phyloP scores from a whole-genome alignment of 768 basidiomycete genomes.

The Rubroboletus satanas region DNA sequence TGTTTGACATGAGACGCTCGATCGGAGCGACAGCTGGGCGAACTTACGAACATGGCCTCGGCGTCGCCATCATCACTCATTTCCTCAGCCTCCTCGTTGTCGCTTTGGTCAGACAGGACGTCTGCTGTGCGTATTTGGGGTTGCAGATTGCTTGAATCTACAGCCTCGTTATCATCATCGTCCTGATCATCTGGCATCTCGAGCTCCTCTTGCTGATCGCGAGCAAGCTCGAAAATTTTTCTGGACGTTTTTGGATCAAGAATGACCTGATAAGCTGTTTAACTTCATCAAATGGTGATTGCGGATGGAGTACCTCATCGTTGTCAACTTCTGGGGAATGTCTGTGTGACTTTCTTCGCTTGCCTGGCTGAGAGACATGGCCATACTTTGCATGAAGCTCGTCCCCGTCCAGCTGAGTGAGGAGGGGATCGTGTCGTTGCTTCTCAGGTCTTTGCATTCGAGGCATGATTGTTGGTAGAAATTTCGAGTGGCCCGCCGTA shows the following conservation, averaged over 20 bases:
- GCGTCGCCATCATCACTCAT: constrained; percentile 35
- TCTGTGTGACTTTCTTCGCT: constrained; percentile 59
- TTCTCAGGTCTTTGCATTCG: constrained; percentile 54
- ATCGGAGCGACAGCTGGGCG: background rate
- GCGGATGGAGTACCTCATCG: constrained; percentile 45
- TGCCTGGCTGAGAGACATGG: constrained; percentile 69
- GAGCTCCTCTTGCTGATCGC: constrained; percentile 89
- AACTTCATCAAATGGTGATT: background rate
- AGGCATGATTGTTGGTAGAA: constrained; percentile 50
- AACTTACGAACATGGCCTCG: constrained; percentile 60
- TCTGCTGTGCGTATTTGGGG: constrained; percentile 30
- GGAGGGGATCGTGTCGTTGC: constrained; percentile 81
- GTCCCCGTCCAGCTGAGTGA: constrained; percentile 78
- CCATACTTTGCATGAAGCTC: constrained; percentile 76
- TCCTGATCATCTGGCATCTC: constrained; percentile 60
- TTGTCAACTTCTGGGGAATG: constrained; percentile 48
- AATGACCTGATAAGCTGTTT: constrained; percentile 44
- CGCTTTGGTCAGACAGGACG: constrained; percentile 59
- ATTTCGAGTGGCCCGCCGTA: background rate
- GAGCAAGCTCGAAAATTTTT: constrained; percentile 88
- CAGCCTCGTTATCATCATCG: constrained; percentile 33
- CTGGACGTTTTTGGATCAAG: constrained; percentile 79
- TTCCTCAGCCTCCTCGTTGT: constrained; percentile 31
- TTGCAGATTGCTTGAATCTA: constrained; percentile 27
- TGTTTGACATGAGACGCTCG: constrained; percentile 26